These are phyloP conservation scores for Suillus fuscotomentosus DNA, from an alignment of 768 basidiomycete genomes.

Conservation along the genomic window DNA sequence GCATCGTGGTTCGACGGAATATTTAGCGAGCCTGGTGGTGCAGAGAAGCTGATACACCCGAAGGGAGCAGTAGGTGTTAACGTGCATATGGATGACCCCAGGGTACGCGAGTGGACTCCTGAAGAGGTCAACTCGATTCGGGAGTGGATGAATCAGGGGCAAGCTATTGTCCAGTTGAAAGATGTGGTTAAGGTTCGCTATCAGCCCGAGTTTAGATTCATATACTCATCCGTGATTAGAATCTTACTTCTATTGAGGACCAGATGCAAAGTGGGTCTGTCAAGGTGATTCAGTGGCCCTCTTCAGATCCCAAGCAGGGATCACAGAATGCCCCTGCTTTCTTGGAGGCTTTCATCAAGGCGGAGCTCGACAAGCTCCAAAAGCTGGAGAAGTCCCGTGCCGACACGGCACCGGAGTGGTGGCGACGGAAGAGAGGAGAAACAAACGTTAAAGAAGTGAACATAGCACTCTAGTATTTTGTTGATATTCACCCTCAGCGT, in stretches of 20 bases:
- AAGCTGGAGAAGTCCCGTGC: conserved; percentile 25
- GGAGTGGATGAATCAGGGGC: conserved; percentile 38
- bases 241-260: conserved; percentile 13
- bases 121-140: conserved; percentile 35
- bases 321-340: conserved; percentile 9
- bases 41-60: conserved; percentile 15
- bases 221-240: conserved; percentile 9
- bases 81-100: conserved; percentile 30
- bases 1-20: conserved; percentile 30
- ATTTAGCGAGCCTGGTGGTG: conserved; percentile 19
- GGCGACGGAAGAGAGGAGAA: conserved; percentile 30
- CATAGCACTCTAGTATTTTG: neutral
- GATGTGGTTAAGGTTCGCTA: conserved; percentile 24
- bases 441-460: conserved; percentile 11
- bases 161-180: conserved; percentile 24
- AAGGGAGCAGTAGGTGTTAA: conserved; percentile 13
- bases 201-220: neutral
- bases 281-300: conserved; percentile 11
- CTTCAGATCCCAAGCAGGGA: conserved; percentile 12
- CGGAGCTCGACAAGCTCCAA: conserved; percentile 17
- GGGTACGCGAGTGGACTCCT: conserved; percentile 40
- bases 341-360: conserved; percentile 25
- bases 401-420: conserved; percentile 25
- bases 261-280: conserved; percentile 9
- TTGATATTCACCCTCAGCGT: neutral